Conservation (phyloP, 2,329 filamentous ascomycete species). For the Colletotrichum phormii region DNA sequence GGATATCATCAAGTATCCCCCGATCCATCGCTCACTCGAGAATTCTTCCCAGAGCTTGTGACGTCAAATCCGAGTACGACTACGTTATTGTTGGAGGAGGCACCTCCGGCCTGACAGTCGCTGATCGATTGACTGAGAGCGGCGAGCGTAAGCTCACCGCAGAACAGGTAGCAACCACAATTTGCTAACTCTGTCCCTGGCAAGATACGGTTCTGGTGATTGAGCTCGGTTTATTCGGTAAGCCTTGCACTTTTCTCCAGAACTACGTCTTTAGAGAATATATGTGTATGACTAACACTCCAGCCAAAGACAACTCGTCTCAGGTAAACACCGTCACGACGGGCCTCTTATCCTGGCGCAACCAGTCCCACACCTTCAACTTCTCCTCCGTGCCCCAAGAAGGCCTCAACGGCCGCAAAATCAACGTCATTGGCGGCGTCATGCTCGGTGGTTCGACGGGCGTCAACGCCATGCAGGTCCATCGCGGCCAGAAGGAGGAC, state of each 20-base stretch:
- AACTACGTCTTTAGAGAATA: not conserved
- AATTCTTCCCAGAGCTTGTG: not conserved
- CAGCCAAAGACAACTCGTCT: conserved; percentile 37
- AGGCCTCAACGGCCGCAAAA: conserved; percentile 32
- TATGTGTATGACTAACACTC: not conserved
- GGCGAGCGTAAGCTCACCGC: conserved; percentile 29
- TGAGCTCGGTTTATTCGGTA: conserved; percentile 38
- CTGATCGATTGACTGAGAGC: conserved; percentile 37
- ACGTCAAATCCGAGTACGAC: conserved; percentile 36
- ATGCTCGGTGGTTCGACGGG: conserved; percentile 45
- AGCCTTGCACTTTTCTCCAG: not conserved
- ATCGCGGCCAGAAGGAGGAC: conserved; percentile 43
- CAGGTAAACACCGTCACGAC: conserved; percentile 40
- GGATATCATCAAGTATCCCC: not conserved
- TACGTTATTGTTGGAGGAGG: conserved; percentile 42
- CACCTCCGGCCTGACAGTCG: conserved; percentile 36
- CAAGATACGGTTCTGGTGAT: conserved; percentile 39
- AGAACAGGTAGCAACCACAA: not conserved
- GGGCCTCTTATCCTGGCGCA: conserved; percentile 22
- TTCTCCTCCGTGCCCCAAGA: conserved; percentile 37
- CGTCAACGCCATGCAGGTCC: conserved; percentile 43
- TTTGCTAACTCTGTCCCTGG: not conserved
- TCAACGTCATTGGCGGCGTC: conserved; percentile 38
- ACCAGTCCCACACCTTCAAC: conserved; percentile 16
- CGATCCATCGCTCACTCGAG: conserved; percentile 18